A percentile compares a stretch with the other conserved stretches of the same genome.
Conservation (phyloP, 2,329 filamentous ascomycete genomes). For the Tolypocladium pustulatum region DNA sequence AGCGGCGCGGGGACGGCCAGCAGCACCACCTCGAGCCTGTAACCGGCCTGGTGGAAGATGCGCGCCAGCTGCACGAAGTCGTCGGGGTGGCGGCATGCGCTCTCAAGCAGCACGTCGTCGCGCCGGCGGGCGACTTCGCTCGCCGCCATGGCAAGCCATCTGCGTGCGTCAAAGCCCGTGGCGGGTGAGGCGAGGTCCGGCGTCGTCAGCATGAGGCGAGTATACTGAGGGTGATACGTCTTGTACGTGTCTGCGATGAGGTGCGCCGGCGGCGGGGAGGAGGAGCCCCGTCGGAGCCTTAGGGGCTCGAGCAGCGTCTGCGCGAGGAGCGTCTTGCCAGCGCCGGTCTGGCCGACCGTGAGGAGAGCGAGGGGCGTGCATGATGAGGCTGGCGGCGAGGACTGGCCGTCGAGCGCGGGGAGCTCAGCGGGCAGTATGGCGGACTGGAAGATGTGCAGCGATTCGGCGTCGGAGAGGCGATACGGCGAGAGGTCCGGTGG, state of each 20-base stretch:
- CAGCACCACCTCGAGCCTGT: constrained; percentile 27
- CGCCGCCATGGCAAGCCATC: constrained; percentile 32
- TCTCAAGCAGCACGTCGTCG: constrained; percentile 31
- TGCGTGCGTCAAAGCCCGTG: constrained; percentile 28
- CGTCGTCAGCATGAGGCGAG: constrained; percentile 15
- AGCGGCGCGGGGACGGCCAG: constrained; percentile 31
- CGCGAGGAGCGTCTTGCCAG: constrained; percentile 35
- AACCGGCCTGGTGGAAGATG: constrained; percentile 22
- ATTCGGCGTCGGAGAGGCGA: constrained; percentile 18
- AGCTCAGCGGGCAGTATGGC: constrained; percentile 24
- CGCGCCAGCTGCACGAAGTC: constrained; percentile 27
- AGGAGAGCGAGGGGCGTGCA: constrained; percentile 27
- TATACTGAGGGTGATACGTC: constrained; percentile 32
- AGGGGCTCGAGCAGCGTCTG: constrained; percentile 26
- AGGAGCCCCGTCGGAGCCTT: neutral
- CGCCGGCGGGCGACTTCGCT: constrained; percentile 16
- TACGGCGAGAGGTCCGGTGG: constrained; percentile 19
- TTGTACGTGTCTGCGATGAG: constrained; percentile 40
- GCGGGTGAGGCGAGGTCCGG: constrained; percentile 27
- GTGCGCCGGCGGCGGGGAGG: constrained; percentile 17
- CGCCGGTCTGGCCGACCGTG: constrained; percentile 36
- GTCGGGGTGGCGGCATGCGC: constrained; percentile 30
- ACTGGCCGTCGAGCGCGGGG: constrained; percentile 4
- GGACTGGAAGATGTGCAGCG: constrained; percentile 18
- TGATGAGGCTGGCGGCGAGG: neutral